Percentiles rank a stretch among this genome's conserved stretches.
Conservation (phyloP, 495 filamentous ascomycete species). For the Penicillium ochrochloron region DNA sequence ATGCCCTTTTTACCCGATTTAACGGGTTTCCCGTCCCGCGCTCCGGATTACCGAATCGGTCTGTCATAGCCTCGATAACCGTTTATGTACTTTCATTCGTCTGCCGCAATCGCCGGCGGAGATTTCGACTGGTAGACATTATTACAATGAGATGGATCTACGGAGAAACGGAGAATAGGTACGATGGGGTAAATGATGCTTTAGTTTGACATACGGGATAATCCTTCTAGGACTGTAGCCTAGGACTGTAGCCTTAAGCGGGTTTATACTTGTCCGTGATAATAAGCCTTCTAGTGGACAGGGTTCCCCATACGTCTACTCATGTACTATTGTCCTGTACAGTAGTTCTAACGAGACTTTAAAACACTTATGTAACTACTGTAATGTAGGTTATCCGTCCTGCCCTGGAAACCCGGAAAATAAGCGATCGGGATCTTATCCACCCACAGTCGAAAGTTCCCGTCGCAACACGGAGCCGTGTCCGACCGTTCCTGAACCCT, state of each 20-base stretch:
- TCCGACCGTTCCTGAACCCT: constrained; percentile 11
- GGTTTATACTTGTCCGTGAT: too few species aligned
- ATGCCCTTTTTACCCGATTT: constrained; percentile 20
- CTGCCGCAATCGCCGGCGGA: neutral
- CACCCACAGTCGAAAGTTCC: neutral
- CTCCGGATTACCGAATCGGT: constrained; percentile 27
- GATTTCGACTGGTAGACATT: neutral
- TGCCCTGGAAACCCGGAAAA: neutral
- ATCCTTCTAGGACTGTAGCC: too few species aligned
- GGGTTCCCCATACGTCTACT: too few species aligned
- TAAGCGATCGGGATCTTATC: constrained; percentile 10
- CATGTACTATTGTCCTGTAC: too few species aligned
- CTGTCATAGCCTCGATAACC: constrained; percentile 5
- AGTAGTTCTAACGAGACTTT: neutral
- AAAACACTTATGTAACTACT: too few species aligned
- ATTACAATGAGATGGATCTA: neutral
- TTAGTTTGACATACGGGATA: too few species aligned
- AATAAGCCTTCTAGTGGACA: too few species aligned
- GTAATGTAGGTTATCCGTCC: neutral
- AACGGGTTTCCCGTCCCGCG: constrained; percentile 20
- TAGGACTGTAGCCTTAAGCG: too few species aligned
- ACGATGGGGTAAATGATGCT: neutral
- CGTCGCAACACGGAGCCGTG: constrained; percentile 18
- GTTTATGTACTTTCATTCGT: neutral
- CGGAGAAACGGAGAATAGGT: neutral